phyloP scores from a whole-genome alignment of 2,329 filamentous ascomycete genomes.

The Colletotrichum noveboracense region DNA sequence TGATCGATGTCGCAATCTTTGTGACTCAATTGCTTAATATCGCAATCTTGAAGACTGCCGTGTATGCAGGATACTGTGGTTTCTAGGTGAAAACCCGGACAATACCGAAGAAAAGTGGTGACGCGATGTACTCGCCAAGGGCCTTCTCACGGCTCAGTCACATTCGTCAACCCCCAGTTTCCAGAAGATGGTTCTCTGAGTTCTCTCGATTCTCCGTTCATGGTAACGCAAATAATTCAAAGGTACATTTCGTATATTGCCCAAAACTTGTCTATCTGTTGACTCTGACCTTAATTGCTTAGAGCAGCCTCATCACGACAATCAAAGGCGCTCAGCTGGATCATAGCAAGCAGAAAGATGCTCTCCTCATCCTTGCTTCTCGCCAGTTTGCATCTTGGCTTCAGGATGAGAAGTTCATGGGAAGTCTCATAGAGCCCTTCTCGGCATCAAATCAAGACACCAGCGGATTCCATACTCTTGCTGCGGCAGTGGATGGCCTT shows the following conservation, averaged over 20 bases:
- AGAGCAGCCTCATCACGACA: not conserved
- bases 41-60: not conserved
- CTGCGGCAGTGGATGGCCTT: slow-evolving; percentile 62
- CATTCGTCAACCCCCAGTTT: not conserved
- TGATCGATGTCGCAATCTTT: not conserved
- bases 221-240: not conserved
- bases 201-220: slow-evolving; percentile 2
- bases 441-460: not conserved
- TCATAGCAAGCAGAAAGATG: slow-evolving; percentile 30
- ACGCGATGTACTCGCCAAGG: not conserved
- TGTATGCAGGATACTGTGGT: not conserved
- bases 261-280: not conserved
- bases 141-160: not conserved
- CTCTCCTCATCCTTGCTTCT: slow-evolving; percentile 56
- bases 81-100: not conserved
- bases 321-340: not conserved
- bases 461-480: slow-evolving; percentile 50
- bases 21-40: not conserved
- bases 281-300: not conserved
- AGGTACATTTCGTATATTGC: not conserved
- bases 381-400: slow-evolving; percentile 53
- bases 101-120: not conserved
- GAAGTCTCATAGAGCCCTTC: slow-evolving; percentile 22
- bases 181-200: not conserved
- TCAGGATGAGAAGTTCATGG: slow-evolving; percentile 47